Conservation (phyloP, 805 yeast genomes). For the Kodamaea fukazawae region DNA sequence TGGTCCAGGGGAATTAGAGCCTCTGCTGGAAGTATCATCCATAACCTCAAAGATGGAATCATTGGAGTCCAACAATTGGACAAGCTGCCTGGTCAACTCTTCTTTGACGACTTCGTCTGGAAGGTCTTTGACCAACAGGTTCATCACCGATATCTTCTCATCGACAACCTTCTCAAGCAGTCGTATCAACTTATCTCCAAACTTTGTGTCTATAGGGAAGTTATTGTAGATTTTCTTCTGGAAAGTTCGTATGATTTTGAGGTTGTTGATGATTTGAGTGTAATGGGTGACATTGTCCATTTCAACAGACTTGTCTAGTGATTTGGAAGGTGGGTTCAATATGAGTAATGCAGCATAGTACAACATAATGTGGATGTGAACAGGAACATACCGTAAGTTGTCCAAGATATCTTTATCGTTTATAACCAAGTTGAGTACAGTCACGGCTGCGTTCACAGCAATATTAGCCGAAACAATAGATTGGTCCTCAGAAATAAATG, state of each 20-base stretch:
- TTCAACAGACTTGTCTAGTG: constrained; percentile 21
- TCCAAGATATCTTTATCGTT: constrained; percentile 57
- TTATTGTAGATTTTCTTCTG: constrained; percentile 42
- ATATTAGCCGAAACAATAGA: constrained; percentile 42
- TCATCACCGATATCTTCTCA: constrained; percentile 23
- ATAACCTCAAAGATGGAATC: constrained; percentile 15
- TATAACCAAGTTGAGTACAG: constrained; percentile 56
- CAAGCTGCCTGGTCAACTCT: constrained; percentile 16
- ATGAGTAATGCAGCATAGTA: constrained; percentile 63
- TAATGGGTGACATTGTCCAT: constrained; percentile 23
- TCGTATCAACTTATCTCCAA: constrained; percentile 43
- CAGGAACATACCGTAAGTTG: constrained; percentile 61
- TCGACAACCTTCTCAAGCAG: constrained; percentile 32
- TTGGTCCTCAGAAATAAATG: constrained; percentile 31
- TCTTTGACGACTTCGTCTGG: constrained; percentile 16
- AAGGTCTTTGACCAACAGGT: constrained; percentile 19
- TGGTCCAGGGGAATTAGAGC: constrained; percentile 31
- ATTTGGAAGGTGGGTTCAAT: constrained; percentile 45
- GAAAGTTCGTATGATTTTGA: constrained; percentile 43
- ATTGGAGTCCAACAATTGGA: constrained; percentile 11
- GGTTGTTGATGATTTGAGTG: constrained; percentile 31
- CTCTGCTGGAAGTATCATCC: constrained; percentile 19
- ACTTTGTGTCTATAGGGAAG: constrained; percentile 51
- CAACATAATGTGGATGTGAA: constrained; percentile 70
- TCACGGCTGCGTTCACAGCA: constrained; percentile 62